Evolutionary conservation across 768 basidiomycete species (phyloP).

Genomic region (Leccinum variicolor): DNA sequence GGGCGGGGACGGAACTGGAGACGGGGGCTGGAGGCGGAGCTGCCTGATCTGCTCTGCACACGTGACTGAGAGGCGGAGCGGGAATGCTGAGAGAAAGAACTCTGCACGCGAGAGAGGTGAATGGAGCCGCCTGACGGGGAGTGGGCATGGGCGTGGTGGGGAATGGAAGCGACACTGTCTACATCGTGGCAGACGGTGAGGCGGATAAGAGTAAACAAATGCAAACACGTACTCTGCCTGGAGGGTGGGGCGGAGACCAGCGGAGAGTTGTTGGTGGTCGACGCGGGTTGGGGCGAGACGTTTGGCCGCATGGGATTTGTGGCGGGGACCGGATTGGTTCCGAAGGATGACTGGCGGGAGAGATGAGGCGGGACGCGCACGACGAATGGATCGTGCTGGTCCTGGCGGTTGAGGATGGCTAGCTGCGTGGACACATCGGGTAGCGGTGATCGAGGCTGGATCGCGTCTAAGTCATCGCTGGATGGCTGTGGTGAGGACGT

Average conservation of each 20-base stretch:
- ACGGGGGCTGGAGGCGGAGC: slow-evolving; percentile 49
- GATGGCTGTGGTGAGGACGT: slow-evolving; percentile 8
- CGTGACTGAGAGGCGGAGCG: slow-evolving; percentile 43
- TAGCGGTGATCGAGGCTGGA: slow-evolving; percentile 18
- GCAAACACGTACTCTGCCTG: slow-evolving; percentile 37
- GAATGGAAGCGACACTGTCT: slow-evolving; percentile 30
- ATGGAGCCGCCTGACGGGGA: slow-evolving; percentile 24
- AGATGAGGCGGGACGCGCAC: slow-evolving; percentile 37
- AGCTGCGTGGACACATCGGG: slow-evolving; percentile 16
- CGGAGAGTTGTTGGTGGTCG: slow-evolving; percentile 29
- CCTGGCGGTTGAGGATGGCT: slow-evolving; percentile 23
- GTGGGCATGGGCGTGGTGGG: slow-evolving; percentile 26
- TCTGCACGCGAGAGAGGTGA: slow-evolving; percentile 36
- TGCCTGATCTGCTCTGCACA: slow-evolving; percentile 43
- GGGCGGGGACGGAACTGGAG: slow-evolving; percentile 37
- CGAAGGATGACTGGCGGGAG: slow-evolving; percentile 28
- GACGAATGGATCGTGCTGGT: slow-evolving; percentile 43
- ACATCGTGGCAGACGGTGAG: slow-evolving; percentile 7
- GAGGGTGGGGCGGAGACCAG: slow-evolving; percentile 30
- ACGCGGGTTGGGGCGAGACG: slow-evolving; percentile 33
- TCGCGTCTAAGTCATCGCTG: slow-evolving; percentile 12
- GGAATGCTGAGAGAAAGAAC: slow-evolving; percentile 28
- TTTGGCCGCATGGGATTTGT: slow-evolving; percentile 22
- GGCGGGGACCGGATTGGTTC: slow-evolving; percentile 18
- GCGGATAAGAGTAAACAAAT: slow-evolving; percentile 7